Evolutionary conservation across 2,329 filamentous ascomycete genomes (phyloP).

Genomic region (Endothia cerciana): DNA sequence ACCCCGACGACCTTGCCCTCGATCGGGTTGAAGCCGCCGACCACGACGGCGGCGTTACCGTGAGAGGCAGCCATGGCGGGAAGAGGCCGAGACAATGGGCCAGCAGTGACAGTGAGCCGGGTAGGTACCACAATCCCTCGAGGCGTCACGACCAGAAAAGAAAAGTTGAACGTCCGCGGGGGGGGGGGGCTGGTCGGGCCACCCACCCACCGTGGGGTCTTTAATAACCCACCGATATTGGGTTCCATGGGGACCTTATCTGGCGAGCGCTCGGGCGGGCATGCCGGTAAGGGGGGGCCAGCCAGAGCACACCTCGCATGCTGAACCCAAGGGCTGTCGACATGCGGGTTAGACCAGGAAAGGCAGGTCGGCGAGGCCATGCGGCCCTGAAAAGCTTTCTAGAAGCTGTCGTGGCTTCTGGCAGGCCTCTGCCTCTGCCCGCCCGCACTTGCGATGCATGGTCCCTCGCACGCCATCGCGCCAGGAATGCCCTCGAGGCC

Average conservation of each 20-base stretch:
- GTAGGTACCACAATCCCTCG: not conserved
- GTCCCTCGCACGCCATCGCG: not conserved
- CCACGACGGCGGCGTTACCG: conserved; percentile 33
- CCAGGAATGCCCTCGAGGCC: not conserved
- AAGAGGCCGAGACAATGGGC: conserved; percentile 1
- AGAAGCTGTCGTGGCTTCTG: not conserved
- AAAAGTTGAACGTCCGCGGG: not conserved
- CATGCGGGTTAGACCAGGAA: not conserved
- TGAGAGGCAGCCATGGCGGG: conserved; percentile 15
- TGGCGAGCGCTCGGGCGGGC: too few relatives aligned
- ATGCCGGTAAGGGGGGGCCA: not conserved
- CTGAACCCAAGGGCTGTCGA: not conserved
- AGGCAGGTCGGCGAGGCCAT: not conserved
- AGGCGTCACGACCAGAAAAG: not conserved
- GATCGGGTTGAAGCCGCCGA: conserved; percentile 36
- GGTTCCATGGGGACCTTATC: too few relatives aligned
- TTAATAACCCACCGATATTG: too few relatives aligned
- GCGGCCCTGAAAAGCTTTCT: not conserved
- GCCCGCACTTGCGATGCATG: not conserved
- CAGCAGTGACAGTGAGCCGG: not conserved
- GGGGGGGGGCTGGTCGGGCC: not conserved
- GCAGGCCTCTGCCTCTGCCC: not conserved
- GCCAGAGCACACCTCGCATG: not conserved
- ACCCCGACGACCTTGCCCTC: conserved; percentile 38
- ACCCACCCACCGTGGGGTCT: too few relatives aligned